These are phyloP conservation scores for Ophiostoma ips DNA, from an alignment of 2,329 filamentous ascomycete genomes.

Conservation along the genomic window DNA sequence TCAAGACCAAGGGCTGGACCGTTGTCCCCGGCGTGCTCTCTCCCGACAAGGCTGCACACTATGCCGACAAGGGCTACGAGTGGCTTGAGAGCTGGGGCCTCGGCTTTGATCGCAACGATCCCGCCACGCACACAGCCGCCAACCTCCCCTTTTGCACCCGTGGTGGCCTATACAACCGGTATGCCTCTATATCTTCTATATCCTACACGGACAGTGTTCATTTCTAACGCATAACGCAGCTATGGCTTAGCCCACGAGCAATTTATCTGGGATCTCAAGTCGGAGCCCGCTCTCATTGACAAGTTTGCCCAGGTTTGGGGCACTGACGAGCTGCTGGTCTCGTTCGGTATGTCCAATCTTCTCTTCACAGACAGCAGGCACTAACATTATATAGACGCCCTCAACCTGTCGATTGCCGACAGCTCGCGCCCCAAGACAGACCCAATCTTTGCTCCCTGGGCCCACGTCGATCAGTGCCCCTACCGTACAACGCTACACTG, in stretches of 20 bases:
- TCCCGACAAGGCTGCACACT: not conserved
- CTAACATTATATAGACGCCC: not conserved
- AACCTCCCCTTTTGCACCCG: not conserved
- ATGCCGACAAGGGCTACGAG: not conserved
- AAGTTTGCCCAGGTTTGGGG: not conserved
- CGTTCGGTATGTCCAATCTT: not conserved
- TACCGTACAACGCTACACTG: not conserved
- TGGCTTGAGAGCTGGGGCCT: constrained; percentile 3
- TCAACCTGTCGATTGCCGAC: constrained; percentile 1
- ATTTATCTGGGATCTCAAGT: constrained; percentile 3
- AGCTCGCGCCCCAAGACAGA: not conserved
- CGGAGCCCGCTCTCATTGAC: not conserved
- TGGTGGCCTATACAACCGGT: not conserved
- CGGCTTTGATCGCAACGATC: constrained; percentile 1
- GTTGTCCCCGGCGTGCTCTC: not conserved
- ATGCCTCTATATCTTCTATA: not conserved
- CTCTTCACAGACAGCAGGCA: not conserved
- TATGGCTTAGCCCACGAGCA: constrained; percentile 2
- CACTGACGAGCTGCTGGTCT: not conserved
- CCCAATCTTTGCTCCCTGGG: not conserved
- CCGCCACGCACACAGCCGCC: not conserved
- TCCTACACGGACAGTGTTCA: not conserved
- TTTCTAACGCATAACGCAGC: not conserved
- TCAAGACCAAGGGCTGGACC: constrained; percentile 1
- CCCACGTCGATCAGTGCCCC: constrained; percentile 1